Evolutionary conservation across 2,329 filamentous ascomycete species (phyloP).

Genomic region (Talaromyces pinophilus): DNA sequence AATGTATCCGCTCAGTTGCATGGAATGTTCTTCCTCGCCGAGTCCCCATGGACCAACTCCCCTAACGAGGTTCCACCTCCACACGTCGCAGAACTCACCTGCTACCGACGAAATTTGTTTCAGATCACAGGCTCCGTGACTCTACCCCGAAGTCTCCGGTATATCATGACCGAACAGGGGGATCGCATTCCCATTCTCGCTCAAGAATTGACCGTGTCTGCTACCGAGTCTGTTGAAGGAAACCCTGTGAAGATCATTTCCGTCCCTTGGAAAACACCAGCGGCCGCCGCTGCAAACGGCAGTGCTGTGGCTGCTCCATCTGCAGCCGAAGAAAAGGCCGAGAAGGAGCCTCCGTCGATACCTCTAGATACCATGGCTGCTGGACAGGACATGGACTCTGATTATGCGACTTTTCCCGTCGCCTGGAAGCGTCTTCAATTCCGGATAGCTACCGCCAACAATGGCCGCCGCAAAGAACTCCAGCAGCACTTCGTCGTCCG

Average conservation of each 20-base stretch:
- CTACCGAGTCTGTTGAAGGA: conserved; percentile 91
- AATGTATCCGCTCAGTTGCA: conserved; percentile 64
- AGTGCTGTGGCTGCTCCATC: conserved; percentile 56
- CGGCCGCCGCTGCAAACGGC: conserved; percentile 71
- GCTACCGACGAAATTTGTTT: conserved; percentile 93
- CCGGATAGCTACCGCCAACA: conserved; percentile 92
- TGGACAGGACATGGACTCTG: conserved; percentile 71
- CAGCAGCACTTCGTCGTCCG: conserved; percentile 95
- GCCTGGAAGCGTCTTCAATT: conserved; percentile 94
- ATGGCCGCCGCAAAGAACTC: conserved; percentile 88
- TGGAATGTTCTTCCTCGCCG: conserved; percentile 69
- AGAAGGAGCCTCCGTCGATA: conserved; percentile 84
- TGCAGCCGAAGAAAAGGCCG: conserved; percentile 60
- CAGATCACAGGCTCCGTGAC: conserved; percentile 91
- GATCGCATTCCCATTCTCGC: conserved; percentile 19
- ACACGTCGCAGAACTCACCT: conserved; percentile 72
- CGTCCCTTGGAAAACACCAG: conserved; percentile 94
- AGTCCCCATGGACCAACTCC: conserved; percentile 62
- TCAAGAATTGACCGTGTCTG: conserved; percentile 85
- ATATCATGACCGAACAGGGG: conserved; percentile 78
- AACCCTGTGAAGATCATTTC: conserved; percentile 92
- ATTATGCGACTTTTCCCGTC: conserved; percentile 87
- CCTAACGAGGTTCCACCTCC: conserved; percentile 58
- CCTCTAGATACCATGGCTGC: conserved; percentile 67
- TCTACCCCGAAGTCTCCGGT: conserved; percentile 73